Base-by-base conservation (phyloP, 495 filamentous ascomycete species). In the Choiromyces venosus region DNA sequence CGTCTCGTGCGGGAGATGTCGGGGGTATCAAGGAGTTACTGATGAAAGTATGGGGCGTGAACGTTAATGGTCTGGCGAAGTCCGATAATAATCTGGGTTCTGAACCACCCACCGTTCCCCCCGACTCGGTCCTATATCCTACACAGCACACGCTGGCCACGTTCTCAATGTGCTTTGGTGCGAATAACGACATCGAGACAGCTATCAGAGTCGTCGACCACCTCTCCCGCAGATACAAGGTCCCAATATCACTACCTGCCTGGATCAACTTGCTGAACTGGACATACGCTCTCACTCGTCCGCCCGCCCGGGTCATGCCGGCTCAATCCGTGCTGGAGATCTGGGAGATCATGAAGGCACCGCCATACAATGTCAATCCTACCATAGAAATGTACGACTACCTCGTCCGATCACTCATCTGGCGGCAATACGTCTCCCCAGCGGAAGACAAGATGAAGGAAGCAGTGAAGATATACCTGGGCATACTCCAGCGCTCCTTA, bases 241-340 rank as follows among this genome's bases (percentile, higher is more conserved):
- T 92, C 21, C 40, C 74, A 0, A 85, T 92, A 70, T 73, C 86
- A 1, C 38, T 73, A 7, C 73, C 82, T 16, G 82, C 86, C 25
- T 92, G 90, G 90, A 73, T 76, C 4, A 85, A 89, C 64, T 77
- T 92, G 12, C 82, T 91, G 37, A 84, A 88, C 70, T 86, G 89
- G 82, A 85, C 88, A 3, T 92, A 85, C 76, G 83, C 88, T 16
- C 74, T 42, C 79, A 89, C 21, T 82, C 86, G 37, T 75, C 81
- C 61, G 71, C 71, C 37, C 78, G 81, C 67, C 75, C 75, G 36
- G 74, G 21, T 77, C 52, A 82, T 91, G 5, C 83, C 86, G 0
- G 67, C 72, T 16, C 73, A 81, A 1, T 82, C 85, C 25, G 77
- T 90, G 3, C 72, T 74, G 9, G 81, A 80, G 3, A 71, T 90